These are phyloP conservation scores for Dendrocalamus sinicus DNA, from an alignment of 176 grass and related monocot species.

Conservation along the genomic window DNA sequence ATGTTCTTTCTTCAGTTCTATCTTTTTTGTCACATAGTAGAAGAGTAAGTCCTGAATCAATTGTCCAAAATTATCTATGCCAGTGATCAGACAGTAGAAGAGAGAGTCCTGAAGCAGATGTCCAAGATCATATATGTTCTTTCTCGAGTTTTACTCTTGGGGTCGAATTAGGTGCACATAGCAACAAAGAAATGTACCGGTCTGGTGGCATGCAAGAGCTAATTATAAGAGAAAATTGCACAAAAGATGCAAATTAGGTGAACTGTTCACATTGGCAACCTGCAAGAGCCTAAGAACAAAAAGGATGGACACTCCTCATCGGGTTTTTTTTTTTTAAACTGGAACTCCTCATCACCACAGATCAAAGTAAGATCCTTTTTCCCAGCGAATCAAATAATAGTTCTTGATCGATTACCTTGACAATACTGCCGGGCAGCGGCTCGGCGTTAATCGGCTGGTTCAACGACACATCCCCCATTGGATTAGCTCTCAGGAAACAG, in stretches of 20 bases:
- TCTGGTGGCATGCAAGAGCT: not conserved
- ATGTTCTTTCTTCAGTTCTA: not conserved
- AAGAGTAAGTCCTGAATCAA: not conserved
- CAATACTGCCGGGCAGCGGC: not conserved
- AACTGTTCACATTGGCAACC: not conserved
- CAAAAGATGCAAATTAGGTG: not conserved
- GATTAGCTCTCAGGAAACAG: slow-evolving; percentile 26
- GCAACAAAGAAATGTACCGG: not conserved
- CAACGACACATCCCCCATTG: slow-evolving; percentile 51
- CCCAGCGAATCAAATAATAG: not conserved
- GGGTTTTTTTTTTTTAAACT: not conserved
- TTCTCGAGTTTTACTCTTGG: not conserved
- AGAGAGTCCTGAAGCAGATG: not conserved
- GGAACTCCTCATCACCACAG: not conserved
- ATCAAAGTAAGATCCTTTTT: not conserved
- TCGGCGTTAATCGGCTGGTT: slow-evolving; percentile 42
- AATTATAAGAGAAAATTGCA: not conserved
- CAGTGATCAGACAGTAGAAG: not conserved
- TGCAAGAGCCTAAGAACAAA: not conserved
- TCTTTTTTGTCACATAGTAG: not conserved
- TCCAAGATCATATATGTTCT: not conserved
- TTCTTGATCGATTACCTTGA: slow-evolving; percentile 32
- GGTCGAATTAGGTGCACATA: not conserved
- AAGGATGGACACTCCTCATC: not conserved
- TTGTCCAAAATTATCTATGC: not conserved